Percentiles rank a stretch among this genome's conserved stretches.
Evolutionary conservation across 2,329 filamentous ascomycete genomes (phyloP).

Genomic region (Drechslerella dactyloides): DNA sequence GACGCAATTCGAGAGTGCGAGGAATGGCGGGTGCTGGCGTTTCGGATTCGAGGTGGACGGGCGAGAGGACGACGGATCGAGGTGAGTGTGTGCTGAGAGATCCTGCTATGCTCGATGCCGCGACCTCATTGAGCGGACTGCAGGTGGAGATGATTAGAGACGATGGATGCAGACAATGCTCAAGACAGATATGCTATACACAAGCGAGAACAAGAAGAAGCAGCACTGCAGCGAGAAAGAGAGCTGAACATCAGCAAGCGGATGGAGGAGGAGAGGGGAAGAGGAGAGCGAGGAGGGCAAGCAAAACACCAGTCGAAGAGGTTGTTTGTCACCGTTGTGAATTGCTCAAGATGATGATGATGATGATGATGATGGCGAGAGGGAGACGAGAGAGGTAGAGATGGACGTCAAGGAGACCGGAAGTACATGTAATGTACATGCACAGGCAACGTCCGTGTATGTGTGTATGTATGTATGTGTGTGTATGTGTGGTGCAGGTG

Average conservation of each 20-base stretch:
- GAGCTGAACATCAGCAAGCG: slow-evolving; percentile 9
- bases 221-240: neutral
- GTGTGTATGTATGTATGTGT: slow-evolving; percentile 2
- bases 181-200: neutral
- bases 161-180: neutral
- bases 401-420: too few species aligned
- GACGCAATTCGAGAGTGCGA: neutral
- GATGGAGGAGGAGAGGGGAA: neutral
- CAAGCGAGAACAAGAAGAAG: neutral
- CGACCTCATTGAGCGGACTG: neutral
- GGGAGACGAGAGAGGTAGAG: neutral
- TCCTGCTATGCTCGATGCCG: neutral
- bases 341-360: neutral
- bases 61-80: neutral
- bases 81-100: neutral
- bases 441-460: neutral
- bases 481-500: slow-evolving; percentile 7
- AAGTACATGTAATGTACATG: neutral
- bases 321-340: neutral
- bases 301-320: neutral
- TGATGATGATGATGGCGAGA: neutral
- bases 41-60: neutral
- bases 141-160: neutral
- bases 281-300: neutral
- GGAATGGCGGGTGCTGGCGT: neutral